Percentiles rank a stretch among this genome's conserved stretches.
phyloP scores from a whole-genome alignment of 441 rosid genomes.

The Populus hybrid region DNA sequence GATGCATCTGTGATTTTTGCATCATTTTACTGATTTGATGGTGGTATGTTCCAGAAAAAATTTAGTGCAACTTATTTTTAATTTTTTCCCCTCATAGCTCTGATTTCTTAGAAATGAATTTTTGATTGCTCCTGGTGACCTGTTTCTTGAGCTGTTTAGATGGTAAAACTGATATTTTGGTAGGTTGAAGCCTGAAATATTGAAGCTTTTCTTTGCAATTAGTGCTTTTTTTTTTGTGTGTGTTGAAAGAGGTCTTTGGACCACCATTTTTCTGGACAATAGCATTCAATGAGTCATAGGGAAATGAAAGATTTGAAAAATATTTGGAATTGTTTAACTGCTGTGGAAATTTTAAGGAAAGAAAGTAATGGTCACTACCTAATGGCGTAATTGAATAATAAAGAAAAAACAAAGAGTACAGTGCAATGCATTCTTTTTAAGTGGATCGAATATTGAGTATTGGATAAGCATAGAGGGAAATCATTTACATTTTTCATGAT shows the following conservation, averaged over 20 bases:
- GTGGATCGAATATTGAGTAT: not conserved
- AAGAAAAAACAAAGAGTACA: not conserved
- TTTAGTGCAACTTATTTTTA: not conserved
- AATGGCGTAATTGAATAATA: not conserved
- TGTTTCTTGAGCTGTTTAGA: not conserved
- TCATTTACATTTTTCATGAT: not conserved
- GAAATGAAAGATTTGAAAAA: not conserved
- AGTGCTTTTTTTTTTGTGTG: not conserved
- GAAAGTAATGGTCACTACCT: not conserved
- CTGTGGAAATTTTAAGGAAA: not conserved
- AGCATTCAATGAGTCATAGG: not conserved
- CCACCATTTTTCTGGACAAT: not conserved
- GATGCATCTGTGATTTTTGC: not conserved
- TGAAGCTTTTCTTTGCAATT: not conserved
- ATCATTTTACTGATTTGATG: not conserved
- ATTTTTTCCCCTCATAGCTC: not conserved
- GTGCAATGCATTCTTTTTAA: not conserved
- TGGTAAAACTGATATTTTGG: not conserved
- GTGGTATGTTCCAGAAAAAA: not conserved
- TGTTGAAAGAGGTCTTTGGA: not conserved
- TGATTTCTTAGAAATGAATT: not conserved
- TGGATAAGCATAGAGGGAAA: not conserved
- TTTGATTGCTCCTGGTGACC: not conserved
- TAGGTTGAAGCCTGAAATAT: not conserved
- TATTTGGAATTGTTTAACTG: not conserved